Percentiles rank a stretch among this genome's conserved stretches.
phyloP scores from a whole-genome alignment of 2,329 filamentous ascomycete genomes.

The Nigrograna mackinnonii region DNA sequence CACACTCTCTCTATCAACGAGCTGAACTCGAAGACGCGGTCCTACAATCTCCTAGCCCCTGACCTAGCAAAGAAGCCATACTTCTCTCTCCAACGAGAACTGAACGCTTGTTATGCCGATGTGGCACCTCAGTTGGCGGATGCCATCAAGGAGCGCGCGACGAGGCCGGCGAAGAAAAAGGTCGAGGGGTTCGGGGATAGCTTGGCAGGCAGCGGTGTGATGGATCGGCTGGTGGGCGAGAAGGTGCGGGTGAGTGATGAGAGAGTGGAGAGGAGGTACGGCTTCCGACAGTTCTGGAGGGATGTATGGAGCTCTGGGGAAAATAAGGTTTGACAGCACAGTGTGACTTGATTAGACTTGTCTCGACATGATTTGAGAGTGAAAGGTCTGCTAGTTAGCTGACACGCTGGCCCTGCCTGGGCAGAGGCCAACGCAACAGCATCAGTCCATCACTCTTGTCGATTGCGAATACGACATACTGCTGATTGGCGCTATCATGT shows the following conservation, averaged over 20 bases:
- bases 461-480: too few relatives aligned
- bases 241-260: constrained; percentile 73
- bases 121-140: constrained; percentile 76
- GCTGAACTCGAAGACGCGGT: constrained; percentile 78
- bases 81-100: constrained; percentile 79
- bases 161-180: constrained; percentile 43
- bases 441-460: too few relatives aligned
- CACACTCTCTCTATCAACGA: constrained; percentile 74
- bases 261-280: constrained; percentile 71
- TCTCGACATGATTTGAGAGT: too few relatives aligned
- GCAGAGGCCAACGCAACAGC: too few relatives aligned
- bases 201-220: constrained; percentile 52
- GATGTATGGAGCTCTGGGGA: constrained; percentile 65
- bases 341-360: too few relatives aligned
- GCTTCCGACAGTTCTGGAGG: constrained; percentile 86
- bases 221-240: constrained; percentile 62
- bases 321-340: not conserved
- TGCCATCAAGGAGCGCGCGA: constrained; percentile 72
- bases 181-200: constrained; percentile 38
- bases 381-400: too few relatives aligned
- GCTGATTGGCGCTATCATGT: too few relatives aligned
- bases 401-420: too few relatives aligned
- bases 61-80: constrained; percentile 93
- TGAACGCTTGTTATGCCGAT: constrained; percentile 80
- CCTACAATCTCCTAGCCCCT: constrained; percentile 95